Evolutionary conservation across 352 stramenopile genomes (phyloP), one percentile per base, ranked within the genome.

Genomic region (Peronospora belbahrii): DNA sequence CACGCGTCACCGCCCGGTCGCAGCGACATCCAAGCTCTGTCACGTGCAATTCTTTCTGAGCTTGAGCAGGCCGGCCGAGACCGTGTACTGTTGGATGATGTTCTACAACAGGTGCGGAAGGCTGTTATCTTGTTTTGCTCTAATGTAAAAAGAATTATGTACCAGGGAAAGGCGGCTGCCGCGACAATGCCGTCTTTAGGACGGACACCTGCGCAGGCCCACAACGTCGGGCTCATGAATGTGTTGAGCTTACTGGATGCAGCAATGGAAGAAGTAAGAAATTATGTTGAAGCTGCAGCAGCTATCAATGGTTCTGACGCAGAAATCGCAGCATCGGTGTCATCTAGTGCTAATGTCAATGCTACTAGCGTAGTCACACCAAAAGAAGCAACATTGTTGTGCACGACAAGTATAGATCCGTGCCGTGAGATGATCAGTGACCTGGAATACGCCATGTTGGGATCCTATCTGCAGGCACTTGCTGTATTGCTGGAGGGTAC

Each of bases 1-100:
- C 82, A 94, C 54, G 66, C 78, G 34, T 89, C 80, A 18, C 77
- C 80, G 6, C 82, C 82, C 8, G 82, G 77, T 18, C 71, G 80
- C 9, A 89, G 71, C 30, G 82, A 94, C 20, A 91, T 92, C 71
- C 75, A 86, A 49, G 88, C 78, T 7, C 58, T 94, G 2, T 74
- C 77, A 13, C 75, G 76, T 19, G 85, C 79, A 13, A 81, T 94
- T 25, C 71, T 79, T 20, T 59, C 63, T 0, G 77, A 91, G 40
- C 31, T 94, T 9, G 80, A 94, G 15, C 70, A 76, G 6, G 77
- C 62, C 6, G 77, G 72, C 0, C 54, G 72, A 18, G 82, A 94
- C 36, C 51, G 56, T 0, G 68, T 82, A 28, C 48, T 90, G 32
- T 22, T 88, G 0, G 58, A 80, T 30, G 72, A 67, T 14, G 65